These are phyloP conservation scores for Heterobasidion irregulare DNA, from an alignment of 1,284 basidiomycete genomes.

Conservation along the genomic window DNA sequence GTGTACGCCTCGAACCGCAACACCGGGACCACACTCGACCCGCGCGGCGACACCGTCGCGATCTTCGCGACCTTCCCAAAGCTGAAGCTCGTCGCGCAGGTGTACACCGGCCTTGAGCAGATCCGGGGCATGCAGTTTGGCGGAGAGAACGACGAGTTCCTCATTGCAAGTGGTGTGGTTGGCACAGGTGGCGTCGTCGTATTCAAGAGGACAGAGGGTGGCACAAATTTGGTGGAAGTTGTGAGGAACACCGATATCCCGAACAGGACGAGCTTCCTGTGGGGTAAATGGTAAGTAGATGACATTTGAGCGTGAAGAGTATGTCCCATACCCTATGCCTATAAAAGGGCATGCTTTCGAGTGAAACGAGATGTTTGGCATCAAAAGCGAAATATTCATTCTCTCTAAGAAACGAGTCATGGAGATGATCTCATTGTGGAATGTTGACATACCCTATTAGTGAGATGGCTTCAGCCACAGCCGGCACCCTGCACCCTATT, in stretches of 20 bases:
- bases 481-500: too few relatives aligned
- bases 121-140: constrained; percentile 28
- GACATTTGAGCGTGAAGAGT: background rate
- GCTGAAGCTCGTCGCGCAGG: constrained; percentile 21
- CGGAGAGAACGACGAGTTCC: constrained; percentile 22
- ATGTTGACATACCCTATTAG: too few relatives aligned
- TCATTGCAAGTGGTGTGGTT: constrained; percentile 24
- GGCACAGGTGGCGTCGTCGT: constrained; percentile 24
- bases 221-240: constrained; percentile 22
- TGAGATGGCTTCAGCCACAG: too few relatives aligned
- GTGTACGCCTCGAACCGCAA: constrained; percentile 70
- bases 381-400: too few relatives aligned
- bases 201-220: constrained; percentile 26
- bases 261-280: constrained; percentile 24
- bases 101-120: constrained; percentile 26
- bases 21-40: constrained; percentile 32
- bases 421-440: too few relatives aligned
- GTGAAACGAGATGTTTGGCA: too few relatives aligned
- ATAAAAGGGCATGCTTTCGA: too few relatives aligned
- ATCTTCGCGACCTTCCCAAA: constrained; percentile 31
- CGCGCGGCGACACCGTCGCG: constrained; percentile 53
- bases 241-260: constrained; percentile 18
- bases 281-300: constrained; percentile 11
- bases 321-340: too few relatives aligned
- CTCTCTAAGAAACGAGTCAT: too few relatives aligned